These are phyloP conservation scores for Casuarina cunninghamiana DNA, from an alignment of 306 rosid genomes.

Conservation along the genomic window DNA sequence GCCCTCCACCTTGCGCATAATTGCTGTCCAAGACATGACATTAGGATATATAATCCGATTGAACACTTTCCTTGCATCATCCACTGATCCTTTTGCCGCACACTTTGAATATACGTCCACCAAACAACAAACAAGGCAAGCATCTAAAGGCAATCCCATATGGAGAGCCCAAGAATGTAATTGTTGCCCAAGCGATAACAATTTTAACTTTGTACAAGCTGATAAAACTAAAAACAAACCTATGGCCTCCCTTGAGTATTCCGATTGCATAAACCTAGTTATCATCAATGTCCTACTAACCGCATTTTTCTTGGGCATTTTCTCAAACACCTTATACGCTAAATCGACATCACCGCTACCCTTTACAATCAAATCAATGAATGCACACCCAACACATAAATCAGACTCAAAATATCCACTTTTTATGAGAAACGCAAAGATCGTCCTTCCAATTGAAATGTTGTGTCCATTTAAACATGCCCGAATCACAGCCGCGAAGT, in stretches of 20 bases:
- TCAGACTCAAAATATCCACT: slow-evolving; percentile 49
- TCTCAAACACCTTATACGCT: slow-evolving; percentile 52
- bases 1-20: slow-evolving; percentile 45
- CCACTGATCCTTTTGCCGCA: slow-evolving; percentile 31
- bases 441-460: slow-evolving; percentile 18
- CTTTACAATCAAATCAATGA: slow-evolving; percentile 53
- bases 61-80: slow-evolving; percentile 43
- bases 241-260: slow-evolving; percentile 35
- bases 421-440: slow-evolving; percentile 47
- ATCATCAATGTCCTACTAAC: slow-evolving; percentile 70
- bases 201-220: slow-evolving; percentile 39
- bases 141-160: slow-evolving; percentile 46
- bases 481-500: slow-evolving; percentile 47
- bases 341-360: slow-evolving; percentile 41
- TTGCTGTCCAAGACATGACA: slow-evolving; percentile 68
- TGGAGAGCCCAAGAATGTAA: slow-evolving; percentile 55
- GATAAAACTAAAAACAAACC: slow-evolving; percentile 41
- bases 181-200: slow-evolving; percentile 48
- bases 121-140: slow-evolving; percentile 54
- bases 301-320: slow-evolving; percentile 48
- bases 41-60: slow-evolving; percentile 40
- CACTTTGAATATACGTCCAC: slow-evolving; percentile 64
- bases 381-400: slow-evolving; percentile 64
- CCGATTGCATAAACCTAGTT: slow-evolving; percentile 50
- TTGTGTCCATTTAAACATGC: slow-evolving; percentile 38